Evolutionary conservation across 345 rosid species (phyloP).

Genomic region (Salix caprea): DNA sequence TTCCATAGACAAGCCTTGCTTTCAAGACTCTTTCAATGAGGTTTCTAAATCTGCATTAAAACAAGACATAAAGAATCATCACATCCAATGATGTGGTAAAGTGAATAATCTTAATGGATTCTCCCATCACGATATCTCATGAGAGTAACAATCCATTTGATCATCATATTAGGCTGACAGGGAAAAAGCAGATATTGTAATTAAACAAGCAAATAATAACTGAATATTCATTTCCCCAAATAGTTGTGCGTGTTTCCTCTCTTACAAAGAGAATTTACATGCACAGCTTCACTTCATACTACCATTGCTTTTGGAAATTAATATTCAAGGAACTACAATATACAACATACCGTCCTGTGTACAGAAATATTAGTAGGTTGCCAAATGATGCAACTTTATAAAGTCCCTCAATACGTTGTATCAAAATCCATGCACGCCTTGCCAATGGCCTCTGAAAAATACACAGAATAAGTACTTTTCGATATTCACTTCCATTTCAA

Average conservation of each 20-base stretch:
- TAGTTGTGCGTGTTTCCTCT: neutral
- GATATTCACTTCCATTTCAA: neutral
- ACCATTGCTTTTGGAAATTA: neutral
- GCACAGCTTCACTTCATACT: neutral
- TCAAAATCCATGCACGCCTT: constrained; percentile 67
- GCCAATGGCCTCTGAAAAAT: constrained; percentile 75
- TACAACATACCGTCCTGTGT: constrained; percentile 67
- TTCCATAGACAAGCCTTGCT: constrained; percentile 92
- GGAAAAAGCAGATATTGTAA: neutral
- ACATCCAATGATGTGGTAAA: neutral
- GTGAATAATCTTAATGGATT: neutral
- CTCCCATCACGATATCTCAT: neutral
- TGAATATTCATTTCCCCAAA: neutral
- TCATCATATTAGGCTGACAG: neutral
- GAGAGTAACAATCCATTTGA: neutral
- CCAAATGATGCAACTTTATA: constrained; percentile 88
- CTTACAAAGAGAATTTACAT: neutral
- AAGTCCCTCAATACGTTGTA: constrained; percentile 77
- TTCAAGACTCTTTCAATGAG: constrained; percentile 80
- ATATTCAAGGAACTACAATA: neutral
- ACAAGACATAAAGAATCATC: neutral
- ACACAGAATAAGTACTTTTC: neutral
- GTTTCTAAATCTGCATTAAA: constrained; percentile 71
- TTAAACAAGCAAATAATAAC: neutral
- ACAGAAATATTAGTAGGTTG: constrained; percentile 84